Base-by-base conservation (phyloP, 371 early-diverging fungal genomes). In the Mucor sp. region DNA sequence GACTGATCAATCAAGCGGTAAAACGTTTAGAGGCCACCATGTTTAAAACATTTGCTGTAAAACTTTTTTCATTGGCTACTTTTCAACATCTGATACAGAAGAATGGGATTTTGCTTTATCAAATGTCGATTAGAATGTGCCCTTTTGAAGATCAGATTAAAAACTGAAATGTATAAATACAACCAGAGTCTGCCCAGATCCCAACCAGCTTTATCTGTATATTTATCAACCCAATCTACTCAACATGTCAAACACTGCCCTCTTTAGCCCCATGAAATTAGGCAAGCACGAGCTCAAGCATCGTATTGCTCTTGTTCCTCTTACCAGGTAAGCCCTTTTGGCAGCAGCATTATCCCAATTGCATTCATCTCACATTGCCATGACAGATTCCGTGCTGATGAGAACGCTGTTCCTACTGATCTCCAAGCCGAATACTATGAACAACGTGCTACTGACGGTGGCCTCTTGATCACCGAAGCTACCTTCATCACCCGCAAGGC, bases 401-500 rank as follows among this genome's bases (percentile, higher is more conserved):
- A 71, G 25, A 53, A 70, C 35, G 72, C 68, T 50, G 76, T 81
- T 14, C 84, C 87, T 3, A 81, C 77, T 15, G 75, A 73, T 65
- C 64, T 86, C 21, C 68, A 76, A 58, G 77, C 60, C 15, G 78
- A 83, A 63, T 87, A 89, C 71, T 91, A 89, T 58, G 65, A 55
- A 3, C 89, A 91, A 72, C 76, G 91, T 41, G 82, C 88, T 4
- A 81, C 80, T 6, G 50, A 65, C 12, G 87, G 87, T 56, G 88
- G 88, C 30, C 70, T 90, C 1, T 66, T 89, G 32, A 77, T 90
- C 25, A 75, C 83, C 47, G 91, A 89, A 70, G 89, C 82, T 37
- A 80, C 85, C 7, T 69, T 78, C 32, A 79, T 84, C 33, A 69
- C 71, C 33, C 80, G 72, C 25, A 65, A 64, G 27, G 85, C 84